These are phyloP conservation scores for Gymnopilus dilepis DNA, from an alignment of 768 basidiomycete genomes.

Conservation along the genomic window DNA sequence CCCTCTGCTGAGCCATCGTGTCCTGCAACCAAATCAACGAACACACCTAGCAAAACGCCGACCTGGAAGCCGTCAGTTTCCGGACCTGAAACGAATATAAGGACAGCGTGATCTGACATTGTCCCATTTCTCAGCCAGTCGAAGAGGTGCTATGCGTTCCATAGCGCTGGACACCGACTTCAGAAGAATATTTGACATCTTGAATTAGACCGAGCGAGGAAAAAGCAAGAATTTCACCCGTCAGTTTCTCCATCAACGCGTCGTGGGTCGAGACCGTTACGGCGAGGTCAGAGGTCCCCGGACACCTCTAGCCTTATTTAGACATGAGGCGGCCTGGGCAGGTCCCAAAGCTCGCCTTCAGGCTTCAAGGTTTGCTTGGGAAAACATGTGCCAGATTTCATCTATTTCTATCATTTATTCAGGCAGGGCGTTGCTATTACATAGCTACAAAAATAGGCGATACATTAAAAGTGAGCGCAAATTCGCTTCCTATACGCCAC, in stretches of 20 bases:
- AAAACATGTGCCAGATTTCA: background rate
- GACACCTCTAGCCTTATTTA: background rate
- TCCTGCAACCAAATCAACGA: slow-evolving; percentile 1
- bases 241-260: background rate
- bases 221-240: background rate
- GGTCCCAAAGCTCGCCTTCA: background rate
- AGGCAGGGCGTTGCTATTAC: too few relatives aligned
- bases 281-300: background rate
- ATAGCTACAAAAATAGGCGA: background rate
- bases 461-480: background rate
- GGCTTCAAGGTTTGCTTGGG: background rate
- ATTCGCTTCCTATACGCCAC: background rate
- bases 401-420: background rate
- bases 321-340: background rate
- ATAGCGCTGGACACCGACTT: slow-evolving; percentile 69
- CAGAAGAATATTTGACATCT: slow-evolving; percentile 43
- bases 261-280: background rate
- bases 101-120: slow-evolving; percentile 64
- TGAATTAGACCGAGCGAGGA: background rate
- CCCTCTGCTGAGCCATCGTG: background rate
- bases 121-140: slow-evolving; percentile 91
- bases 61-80: slow-evolving; percentile 49
- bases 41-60: slow-evolving; percentile 72
- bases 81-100: slow-evolving; percentile 9
- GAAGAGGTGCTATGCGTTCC: slow-evolving; percentile 86